Base-by-base conservation (phyloP, 176 grass and related monocot genomes). In the Oryza nivara region DNA sequence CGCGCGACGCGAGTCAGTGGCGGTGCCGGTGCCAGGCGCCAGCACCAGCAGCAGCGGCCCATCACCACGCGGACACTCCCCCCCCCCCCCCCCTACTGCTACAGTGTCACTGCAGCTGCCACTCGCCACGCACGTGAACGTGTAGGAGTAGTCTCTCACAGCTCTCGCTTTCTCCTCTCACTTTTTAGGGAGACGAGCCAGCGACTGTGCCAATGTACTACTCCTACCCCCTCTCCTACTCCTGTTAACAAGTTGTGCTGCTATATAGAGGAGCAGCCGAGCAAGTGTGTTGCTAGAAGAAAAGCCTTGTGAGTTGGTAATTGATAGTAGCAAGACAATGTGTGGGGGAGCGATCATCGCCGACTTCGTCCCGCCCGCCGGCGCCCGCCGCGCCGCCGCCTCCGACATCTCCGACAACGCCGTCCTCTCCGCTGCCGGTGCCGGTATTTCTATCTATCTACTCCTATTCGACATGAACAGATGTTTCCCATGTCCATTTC, bases 321-420 rank as follows among this genome's bases (percentile, higher is more conserved):
- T 32, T 3, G 2, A 32, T 32, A 28, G 28, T 38, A 14, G 11
- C 12, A 12, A 49, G 0, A 45, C 40, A 83, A 92, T 92, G 90
- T 92, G 90, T 34, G 83, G 83, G 67, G 90, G 90, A 43, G 75
- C 80, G 44, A 79, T 92, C 75, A 67, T 89, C 79, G 65, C 80
- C 63, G 90, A 34, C 75, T 76, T 86, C 75, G 11, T 86, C 26
- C 84, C 70, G 41, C 9, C 58, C 58, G 40, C 51, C 26, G 26
- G 1, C 26, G 26, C 26, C 26, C 9, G 72, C 36, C 1, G 67
- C 58, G 40, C 51, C 9, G 72, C 36, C 0, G 67, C 5, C 49
- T 0, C 13, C 43, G 43, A 9, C 38, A 65, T 73, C 11, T 25
- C 79, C 61, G 48, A 35, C 48, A 20, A 36, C 75, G 44, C 75